Conservation (phyloP, 495 filamentous ascomycete genomes). For the Penicillium silybi region DNA sequence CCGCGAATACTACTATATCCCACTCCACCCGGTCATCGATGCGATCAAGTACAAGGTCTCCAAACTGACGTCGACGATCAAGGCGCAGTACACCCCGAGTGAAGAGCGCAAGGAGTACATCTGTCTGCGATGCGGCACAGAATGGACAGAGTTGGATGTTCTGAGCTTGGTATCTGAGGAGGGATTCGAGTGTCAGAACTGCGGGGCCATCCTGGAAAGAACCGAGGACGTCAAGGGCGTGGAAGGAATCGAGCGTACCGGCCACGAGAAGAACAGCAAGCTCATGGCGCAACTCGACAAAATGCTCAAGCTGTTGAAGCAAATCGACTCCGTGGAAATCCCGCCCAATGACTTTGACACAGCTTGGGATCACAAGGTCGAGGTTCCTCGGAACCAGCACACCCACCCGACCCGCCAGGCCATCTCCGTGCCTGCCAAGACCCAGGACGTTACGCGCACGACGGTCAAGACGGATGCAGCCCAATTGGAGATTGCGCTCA, state of each 20-base stretch:
- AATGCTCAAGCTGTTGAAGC: constrained; percentile 77
- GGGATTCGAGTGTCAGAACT: constrained; percentile 83
- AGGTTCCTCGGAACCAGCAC: constrained; percentile 47
- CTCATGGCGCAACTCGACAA: constrained; percentile 83
- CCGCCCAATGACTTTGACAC: constrained; percentile 85
- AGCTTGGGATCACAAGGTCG: constrained; percentile 55
- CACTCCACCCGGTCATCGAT: constrained; percentile 90
- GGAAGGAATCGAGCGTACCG: constrained; percentile 50
- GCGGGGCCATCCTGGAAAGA: constrained; percentile 62
- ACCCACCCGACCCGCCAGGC: constrained; percentile 52
- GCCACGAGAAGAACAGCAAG: constrained; percentile 84
- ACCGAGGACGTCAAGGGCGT: constrained; percentile 61
- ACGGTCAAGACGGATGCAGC: constrained; percentile 61
- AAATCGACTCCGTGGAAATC: constrained; percentile 78
- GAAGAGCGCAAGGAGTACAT: constrained; percentile 87
- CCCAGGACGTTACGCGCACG: constrained; percentile 68
- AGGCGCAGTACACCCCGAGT: constrained; percentile 70
- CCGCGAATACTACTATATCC: constrained; percentile 94
- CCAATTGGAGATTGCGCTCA: constrained; percentile 75
- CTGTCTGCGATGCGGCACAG: constrained; percentile 71
- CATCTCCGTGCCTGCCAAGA: constrained; percentile 37
- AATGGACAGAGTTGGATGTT: constrained; percentile 85
- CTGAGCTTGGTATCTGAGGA: constrained; percentile 58
- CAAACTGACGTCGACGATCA: constrained; percentile 76
- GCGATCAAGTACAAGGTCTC: constrained; percentile 94